Evolutionary conservation across 495 filamentous ascomycete species (phyloP).

Genomic region (Xanthoparmelia taractica): DNA sequence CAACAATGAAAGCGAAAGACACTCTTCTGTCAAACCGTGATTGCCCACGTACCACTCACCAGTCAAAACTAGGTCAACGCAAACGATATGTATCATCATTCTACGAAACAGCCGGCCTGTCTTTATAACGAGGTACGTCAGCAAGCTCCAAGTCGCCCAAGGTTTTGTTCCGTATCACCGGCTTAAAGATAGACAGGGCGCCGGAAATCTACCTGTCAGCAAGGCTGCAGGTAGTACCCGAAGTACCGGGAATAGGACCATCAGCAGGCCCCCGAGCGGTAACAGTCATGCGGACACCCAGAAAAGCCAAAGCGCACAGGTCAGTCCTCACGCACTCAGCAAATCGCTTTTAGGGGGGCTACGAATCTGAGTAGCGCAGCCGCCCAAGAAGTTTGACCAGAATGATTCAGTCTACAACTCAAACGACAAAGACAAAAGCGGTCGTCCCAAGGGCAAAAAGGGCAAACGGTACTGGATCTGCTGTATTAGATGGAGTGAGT

Average conservation of each 20-base stretch:
- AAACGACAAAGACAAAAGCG: not conserved
- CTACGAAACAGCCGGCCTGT: not conserved
- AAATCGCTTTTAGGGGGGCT: not conserved
- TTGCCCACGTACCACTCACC: not conserved
- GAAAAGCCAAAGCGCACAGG: not conserved
- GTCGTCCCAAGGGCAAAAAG: not conserved
- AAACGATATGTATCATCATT: not conserved
- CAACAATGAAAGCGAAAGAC: not conserved
- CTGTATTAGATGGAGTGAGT: not conserved
- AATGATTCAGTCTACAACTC: not conserved
- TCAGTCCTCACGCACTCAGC: not conserved
- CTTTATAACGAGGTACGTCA: slow-evolving; percentile 1
- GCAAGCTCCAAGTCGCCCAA: not conserved
- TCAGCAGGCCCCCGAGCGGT: not conserved
- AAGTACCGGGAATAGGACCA: not conserved
- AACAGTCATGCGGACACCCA: not conserved
- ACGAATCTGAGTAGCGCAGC: not conserved
- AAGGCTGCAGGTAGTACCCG: not conserved
- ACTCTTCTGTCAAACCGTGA: not conserved
- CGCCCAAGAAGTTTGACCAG: not conserved
- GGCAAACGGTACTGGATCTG: not conserved
- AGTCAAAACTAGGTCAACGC: not conserved
- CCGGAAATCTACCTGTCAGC: not conserved
- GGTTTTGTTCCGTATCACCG: not conserved
- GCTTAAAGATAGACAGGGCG: not conserved